A percentile compares a stretch with the other conserved stretches of the same genome.
Evolutionary conservation across 2,329 filamentous ascomycete genomes (phyloP).

Genomic region (Raffaelea arxii): DNA sequence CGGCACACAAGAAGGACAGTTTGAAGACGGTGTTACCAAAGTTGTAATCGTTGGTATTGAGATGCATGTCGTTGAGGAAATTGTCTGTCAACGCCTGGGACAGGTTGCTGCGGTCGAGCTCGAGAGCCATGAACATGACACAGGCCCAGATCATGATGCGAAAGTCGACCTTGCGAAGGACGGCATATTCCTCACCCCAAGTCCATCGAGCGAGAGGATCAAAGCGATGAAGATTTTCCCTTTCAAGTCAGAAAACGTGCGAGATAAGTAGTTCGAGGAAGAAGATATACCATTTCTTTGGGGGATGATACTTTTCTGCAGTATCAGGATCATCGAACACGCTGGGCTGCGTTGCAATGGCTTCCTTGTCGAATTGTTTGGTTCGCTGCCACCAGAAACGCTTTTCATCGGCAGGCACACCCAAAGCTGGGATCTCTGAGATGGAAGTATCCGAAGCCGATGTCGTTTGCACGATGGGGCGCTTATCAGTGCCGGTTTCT

Average conservation of each 20-base stretch:
- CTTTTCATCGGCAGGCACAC: slow-evolving; percentile 17
- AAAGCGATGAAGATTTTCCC: slow-evolving; percentile 41
- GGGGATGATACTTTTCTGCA: slow-evolving; percentile 24
- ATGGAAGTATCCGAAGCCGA: background rate
- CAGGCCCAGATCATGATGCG: slow-evolving; percentile 22
- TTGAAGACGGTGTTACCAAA: slow-evolving; percentile 39
- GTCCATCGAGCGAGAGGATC: slow-evolving; percentile 49
- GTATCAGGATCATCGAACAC: slow-evolving; percentile 29
- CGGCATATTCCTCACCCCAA: slow-evolving; percentile 41
- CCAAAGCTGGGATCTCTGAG: slow-evolving; percentile 12
- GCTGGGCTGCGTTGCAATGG: slow-evolving; percentile 25
- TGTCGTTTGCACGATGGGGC: background rate
- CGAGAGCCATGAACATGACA: slow-evolving; percentile 25
- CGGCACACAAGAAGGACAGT: slow-evolving; percentile 30
- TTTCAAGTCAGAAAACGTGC: slow-evolving; percentile 8
- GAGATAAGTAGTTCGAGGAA: too few relatives aligned
- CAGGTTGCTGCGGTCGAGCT: slow-evolving; percentile 28
- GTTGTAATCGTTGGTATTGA: slow-evolving; percentile 38
- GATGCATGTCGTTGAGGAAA: slow-evolving; percentile 30
- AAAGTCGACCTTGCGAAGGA: slow-evolving; percentile 37
- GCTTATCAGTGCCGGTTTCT: background rate
- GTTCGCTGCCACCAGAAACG: slow-evolving; percentile 24
- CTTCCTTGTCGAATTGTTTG: slow-evolving; percentile 19
- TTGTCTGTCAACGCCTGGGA: slow-evolving; percentile 37
- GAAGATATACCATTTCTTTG: background rate